phyloP scores from a whole-genome alignment of 495 filamentous ascomycete species.

The Trichoderma virens region DNA sequence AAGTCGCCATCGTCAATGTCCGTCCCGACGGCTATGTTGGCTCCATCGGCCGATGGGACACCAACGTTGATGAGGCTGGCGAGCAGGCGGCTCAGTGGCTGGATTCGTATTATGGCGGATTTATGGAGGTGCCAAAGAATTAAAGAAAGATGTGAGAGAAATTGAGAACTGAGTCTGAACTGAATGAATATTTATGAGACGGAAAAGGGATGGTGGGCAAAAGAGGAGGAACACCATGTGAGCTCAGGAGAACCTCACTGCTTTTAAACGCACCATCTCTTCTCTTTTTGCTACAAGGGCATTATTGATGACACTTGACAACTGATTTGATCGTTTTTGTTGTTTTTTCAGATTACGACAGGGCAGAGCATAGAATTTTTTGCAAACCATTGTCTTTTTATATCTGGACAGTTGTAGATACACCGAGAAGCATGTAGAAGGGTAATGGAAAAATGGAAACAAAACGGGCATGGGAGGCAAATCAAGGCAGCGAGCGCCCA shows the following conservation, averaged over 20 bases:
- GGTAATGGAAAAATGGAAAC: background rate
- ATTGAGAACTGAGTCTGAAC: background rate
- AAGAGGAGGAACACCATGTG: background rate
- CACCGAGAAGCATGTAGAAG: background rate
- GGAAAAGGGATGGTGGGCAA: background rate
- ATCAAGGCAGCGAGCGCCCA: background rate
- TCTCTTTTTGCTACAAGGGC: no score
- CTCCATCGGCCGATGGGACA: slow-evolving; percentile 45
- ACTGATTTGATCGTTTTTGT: background rate
- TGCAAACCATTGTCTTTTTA: background rate
- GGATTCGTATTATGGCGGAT: slow-evolving; percentile 51
- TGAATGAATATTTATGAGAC: background rate
- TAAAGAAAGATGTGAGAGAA: background rate
- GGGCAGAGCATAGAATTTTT: background rate
- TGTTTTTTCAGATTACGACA: background rate
- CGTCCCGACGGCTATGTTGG: slow-evolving; percentile 65
- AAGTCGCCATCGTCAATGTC: slow-evolving; percentile 52
- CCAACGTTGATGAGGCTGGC: slow-evolving; percentile 33
- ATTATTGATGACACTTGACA: no score
- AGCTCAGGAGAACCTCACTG: background rate
- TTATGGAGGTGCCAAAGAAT: slow-evolving; percentile 35
- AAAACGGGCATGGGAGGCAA: background rate
- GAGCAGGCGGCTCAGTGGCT: slow-evolving; percentile 45
- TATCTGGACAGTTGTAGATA: background rate
- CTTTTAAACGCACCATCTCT: background rate